Percentiles rank a stretch among this genome's conserved stretches.
phyloP scores from a whole-genome alignment of 768 basidiomycete species.

The Suillus hirtellus region DNA sequence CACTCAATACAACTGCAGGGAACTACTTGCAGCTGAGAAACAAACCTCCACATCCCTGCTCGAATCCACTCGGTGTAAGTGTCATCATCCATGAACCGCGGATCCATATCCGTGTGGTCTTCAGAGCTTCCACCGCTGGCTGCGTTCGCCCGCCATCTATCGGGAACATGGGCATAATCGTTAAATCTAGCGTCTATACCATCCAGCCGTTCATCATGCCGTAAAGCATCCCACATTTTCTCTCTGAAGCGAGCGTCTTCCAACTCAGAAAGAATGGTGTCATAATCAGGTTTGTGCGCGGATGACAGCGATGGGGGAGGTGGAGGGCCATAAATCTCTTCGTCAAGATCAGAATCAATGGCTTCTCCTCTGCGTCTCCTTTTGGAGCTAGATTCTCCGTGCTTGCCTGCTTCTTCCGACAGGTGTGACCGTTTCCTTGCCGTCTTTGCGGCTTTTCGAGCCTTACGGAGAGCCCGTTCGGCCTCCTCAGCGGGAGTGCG shows the following conservation, averaged over 20 bases:
- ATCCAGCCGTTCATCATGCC: conserved; percentile 71
- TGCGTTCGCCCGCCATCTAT: conserved; percentile 53
- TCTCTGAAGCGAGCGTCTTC: conserved; percentile 71
- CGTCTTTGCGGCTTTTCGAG: conserved; percentile 53
- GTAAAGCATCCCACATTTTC: conserved; percentile 71
- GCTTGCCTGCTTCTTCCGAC: conserved; percentile 14
- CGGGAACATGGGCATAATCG: conserved; percentile 70
- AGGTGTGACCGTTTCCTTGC: conserved; percentile 38
- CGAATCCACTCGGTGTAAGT: conserved; percentile 89
- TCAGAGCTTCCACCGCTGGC: conserved; percentile 34
- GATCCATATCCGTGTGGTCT: conserved; percentile 40
- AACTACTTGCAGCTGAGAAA: conserved; percentile 13
- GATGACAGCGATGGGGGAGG: conserved; percentile 25
- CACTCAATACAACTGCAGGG: conserved; percentile 13
- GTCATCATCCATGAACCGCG: conserved; percentile 72
- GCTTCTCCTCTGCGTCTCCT: conserved; percentile 10
- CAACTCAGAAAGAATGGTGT: conserved; percentile 49
- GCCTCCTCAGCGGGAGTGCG: conserved; percentile 62
- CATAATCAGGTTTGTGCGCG: conserved; percentile 43
- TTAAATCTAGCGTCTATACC: conserved; percentile 63
- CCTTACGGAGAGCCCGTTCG: conserved; percentile 39
- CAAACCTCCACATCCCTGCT: conserved; percentile 80
- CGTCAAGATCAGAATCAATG: conserved; percentile 5
- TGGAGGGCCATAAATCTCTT: conserved; percentile 29
- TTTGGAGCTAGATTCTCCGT: conserved; percentile 14